phyloP scores from a whole-genome alignment of 2,329 filamentous ascomycete species.

The Aspergillus sergii region DNA sequence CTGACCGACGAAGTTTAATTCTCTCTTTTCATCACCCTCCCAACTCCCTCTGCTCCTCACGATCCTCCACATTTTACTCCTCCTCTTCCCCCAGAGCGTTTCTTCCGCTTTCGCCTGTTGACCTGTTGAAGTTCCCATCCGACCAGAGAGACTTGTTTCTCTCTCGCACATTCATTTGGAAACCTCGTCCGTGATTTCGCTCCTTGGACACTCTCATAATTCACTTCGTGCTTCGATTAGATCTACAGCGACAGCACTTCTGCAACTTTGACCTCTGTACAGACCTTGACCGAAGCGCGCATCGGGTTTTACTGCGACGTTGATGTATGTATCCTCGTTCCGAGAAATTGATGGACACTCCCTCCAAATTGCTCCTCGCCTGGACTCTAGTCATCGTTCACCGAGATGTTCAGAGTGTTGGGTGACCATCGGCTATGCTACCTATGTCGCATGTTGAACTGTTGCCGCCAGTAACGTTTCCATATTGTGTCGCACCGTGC shows the following conservation, averaged over 20 bases:
- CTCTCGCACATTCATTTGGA: slow-evolving; percentile 46
- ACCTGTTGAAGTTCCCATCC: slow-evolving; percentile 38
- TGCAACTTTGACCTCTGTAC: slow-evolving; percentile 27
- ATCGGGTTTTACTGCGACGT: slow-evolving; percentile 28
- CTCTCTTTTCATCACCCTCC: slow-evolving; percentile 26
- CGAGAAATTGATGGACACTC: not conserved
- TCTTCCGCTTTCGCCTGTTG: slow-evolving; percentile 27
- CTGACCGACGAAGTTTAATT: slow-evolving; percentile 18
- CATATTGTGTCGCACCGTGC: not conserved
- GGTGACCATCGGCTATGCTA: not conserved
- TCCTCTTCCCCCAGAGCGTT: slow-evolving; percentile 24
- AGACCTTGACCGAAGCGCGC: slow-evolving; percentile 28
- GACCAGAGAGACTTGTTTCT: slow-evolving; percentile 43
- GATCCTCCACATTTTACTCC: slow-evolving; percentile 23
- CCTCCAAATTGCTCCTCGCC: slow-evolving; percentile 1
- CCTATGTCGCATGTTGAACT: not conserved
- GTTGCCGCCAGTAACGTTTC: not conserved
- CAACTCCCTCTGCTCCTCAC: slow-evolving; percentile 27
- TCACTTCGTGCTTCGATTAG: slow-evolving; percentile 4
- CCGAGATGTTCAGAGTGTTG: not conserved
- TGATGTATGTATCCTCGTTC: slow-evolving; percentile 31
- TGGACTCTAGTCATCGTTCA: not conserved
- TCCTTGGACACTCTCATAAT: slow-evolving; percentile 25
- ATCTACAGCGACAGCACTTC: slow-evolving; percentile 2
- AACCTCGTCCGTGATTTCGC: slow-evolving; percentile 27